Evolutionary conservation across 1,139 yeast genomes (phyloP).

Genomic region (Blastobotrys niveus): DNA sequence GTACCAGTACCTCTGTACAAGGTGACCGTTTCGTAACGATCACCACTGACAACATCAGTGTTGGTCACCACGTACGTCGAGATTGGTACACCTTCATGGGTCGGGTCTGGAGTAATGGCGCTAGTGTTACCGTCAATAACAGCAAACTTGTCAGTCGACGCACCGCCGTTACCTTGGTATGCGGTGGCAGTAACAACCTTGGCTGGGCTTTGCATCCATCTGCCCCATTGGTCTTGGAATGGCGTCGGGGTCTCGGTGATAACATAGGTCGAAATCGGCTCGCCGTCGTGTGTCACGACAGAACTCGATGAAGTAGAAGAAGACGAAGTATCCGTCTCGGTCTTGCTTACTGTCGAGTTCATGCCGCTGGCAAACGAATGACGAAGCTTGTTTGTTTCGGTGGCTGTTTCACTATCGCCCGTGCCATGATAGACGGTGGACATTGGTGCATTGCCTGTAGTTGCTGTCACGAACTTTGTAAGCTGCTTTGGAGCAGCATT

Average conservation of each 20-base stretch:
- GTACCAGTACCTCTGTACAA: not conserved
- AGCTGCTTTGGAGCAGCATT: no score
- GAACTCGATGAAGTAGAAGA: not conserved
- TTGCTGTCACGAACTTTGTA: no score
- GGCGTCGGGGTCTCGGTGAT: not conserved
- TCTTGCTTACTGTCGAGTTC: no score
- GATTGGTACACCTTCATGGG: not conserved
- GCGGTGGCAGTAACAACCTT: not conserved
- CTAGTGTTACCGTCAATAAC: conserved; percentile 1
- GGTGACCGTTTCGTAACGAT: not conserved
- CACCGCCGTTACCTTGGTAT: not conserved
- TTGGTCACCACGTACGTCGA: conserved; percentile 5
- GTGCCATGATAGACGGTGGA: no score
- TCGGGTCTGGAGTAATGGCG: not conserved
- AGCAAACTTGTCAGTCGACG: not conserved
- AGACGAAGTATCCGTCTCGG: no score
- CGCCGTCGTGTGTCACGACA: not conserved
- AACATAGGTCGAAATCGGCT: not conserved
- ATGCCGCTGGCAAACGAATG: no score
- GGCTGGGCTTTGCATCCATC: not conserved
- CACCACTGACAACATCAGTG: not conserved
- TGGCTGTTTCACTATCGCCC: no score
- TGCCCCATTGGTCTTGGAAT: not conserved
- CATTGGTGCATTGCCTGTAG: no score
- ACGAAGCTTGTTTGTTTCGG: no score